Conservation (phyloP, 208 protist genomes). For the Trypanosomatidae sp. region DNA sequence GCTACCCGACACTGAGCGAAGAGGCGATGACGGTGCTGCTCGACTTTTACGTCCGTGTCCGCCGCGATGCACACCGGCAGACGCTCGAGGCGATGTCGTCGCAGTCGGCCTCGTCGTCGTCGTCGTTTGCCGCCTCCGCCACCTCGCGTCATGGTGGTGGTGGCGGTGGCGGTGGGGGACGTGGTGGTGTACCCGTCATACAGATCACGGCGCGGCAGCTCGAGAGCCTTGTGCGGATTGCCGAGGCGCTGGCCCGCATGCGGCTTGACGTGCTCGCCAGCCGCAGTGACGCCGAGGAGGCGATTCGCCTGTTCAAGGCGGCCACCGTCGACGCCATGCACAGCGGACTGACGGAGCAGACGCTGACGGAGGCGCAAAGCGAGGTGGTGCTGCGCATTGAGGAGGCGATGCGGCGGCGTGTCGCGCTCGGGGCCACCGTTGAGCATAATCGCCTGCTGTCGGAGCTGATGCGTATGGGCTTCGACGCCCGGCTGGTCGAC, state of each 20-base stretch:
- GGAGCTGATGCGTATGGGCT: constrained; percentile 74
- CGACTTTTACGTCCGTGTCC: constrained; percentile 95
- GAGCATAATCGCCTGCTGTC: constrained; percentile 66
- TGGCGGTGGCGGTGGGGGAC: constrained; percentile 8
- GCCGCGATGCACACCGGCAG: constrained; percentile 63
- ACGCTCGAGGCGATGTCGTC: constrained; percentile 42
- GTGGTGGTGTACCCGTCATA: constrained; percentile 56
- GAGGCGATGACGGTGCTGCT: constrained; percentile 87
- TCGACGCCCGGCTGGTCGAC: constrained; percentile 74
- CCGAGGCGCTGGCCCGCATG: constrained; percentile 96
- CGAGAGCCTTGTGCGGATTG: constrained; percentile 94
- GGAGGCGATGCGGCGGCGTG: constrained; percentile 66
- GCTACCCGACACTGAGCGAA: constrained; percentile 84
- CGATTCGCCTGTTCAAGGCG: constrained; percentile 91
- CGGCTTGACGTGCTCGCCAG: constrained; percentile 78
- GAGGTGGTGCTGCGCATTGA: constrained; percentile 75
- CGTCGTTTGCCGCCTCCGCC: background rate
- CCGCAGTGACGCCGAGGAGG: constrained; percentile 88
- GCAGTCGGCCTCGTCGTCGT: constrained; percentile 3
- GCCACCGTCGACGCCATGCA: constrained; percentile 92
- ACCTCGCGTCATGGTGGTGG: background rate
- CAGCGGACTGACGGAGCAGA: constrained; percentile 60
- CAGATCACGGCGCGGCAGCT: constrained; percentile 95
- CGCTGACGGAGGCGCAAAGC: constrained; percentile 72
- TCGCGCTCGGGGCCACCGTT: constrained; percentile 75